Percentiles rank a stretch among this genome's conserved stretches.
phyloP scores from a whole-genome alignment of 2,329 filamentous ascomycete genomes.

The Exophiala sideris region DNA sequence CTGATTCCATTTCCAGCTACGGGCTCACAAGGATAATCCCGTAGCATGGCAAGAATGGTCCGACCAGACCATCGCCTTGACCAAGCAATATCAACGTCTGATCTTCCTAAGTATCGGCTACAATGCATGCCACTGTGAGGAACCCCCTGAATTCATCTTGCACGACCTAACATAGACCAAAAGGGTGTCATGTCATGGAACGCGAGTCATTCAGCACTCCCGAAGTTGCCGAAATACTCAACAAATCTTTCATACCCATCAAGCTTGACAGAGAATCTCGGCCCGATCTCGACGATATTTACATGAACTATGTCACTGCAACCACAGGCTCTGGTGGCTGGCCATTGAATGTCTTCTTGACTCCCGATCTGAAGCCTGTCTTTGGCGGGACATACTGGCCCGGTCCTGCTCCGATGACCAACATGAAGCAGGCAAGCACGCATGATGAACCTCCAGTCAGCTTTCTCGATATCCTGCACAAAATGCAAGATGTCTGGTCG shows the following conservation, averaged over 20 bases:
- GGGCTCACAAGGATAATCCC: constrained; percentile 72
- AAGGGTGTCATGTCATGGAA: constrained; percentile 86
- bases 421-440: constrained; percentile 37
- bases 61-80: constrained; percentile 70
- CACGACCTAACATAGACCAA: constrained; percentile 6
- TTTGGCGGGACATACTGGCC: constrained; percentile 98
- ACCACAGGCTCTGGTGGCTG: constrained; percentile 87
- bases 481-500: constrained; percentile 71
- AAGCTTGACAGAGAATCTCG: constrained; percentile 92
- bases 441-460: constrained; percentile 60
- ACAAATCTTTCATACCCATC: constrained; percentile 83
- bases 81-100: constrained; percentile 76
- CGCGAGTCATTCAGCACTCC: constrained; percentile 85
- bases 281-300: constrained; percentile 89
- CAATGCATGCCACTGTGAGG: constrained; percentile 86
- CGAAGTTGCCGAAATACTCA: constrained; percentile 76
- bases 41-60: constrained; percentile 92
- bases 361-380: constrained; percentile 85
- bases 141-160: background rate
- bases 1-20: constrained; percentile 48
- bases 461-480: constrained; percentile 78
- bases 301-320: constrained; percentile 97
- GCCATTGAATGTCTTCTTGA: constrained; percentile 96
- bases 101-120: constrained; percentile 95
- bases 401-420: constrained; percentile 60